Base-by-base conservation (phyloP, 1,284 basidiomycete genomes). In the Pascua guehoae region DNA sequence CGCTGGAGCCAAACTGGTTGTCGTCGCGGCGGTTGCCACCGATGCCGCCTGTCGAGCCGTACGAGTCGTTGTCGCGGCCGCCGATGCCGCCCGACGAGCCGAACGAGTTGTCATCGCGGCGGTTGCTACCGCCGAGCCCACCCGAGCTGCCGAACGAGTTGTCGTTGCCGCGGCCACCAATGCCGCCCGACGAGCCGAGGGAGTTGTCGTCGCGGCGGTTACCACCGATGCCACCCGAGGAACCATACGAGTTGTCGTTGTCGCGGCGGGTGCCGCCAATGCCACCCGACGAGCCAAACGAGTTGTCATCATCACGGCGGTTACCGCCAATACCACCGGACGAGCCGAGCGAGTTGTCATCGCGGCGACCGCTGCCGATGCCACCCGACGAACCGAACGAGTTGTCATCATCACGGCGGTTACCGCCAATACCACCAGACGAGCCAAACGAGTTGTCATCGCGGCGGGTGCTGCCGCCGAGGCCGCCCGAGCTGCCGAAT, bases 371-470 rank as follows among this genome's bases (percentile, higher is more conserved):
- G 32, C 53, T 50, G 14, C 53, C 47, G 5, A 40, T 24, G 49
- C 57, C 43, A 15, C 54, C 54, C 4, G 50, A 55, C 14, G 48
- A 56, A 18, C 58, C 58, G 48, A 16, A 57, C 15, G 40, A 41
- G 43, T 53, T 43, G 51, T 44, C 14, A 43, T 56, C 41, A 41
- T 51, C 39, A 36, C 44, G 18, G 39, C 51, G 18, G 15, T 11
- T 43, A 7, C 24, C 24, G 7, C 24, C 24, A 32, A 32, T 32
- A 41, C 52, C 38, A 11, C 49, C 49, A 5, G 43, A 49, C 8
- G 47, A 56, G 36, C 58, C 58, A 51, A 40, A 56, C 16, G 42
- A 47, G 42, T 56, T 46, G 51, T 49, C 14, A 39, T 56, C 41
- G n/a, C 46, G 38, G 38, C 14, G 39, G 16, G 40, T 41, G 47